A percentile compares a stretch with the other conserved stretches of the same genome.
These are phyloP conservation scores for Tylopilus cervinicoccineus DNA, from an alignment of 768 basidiomycete genomes.

Conservation along the genomic window DNA sequence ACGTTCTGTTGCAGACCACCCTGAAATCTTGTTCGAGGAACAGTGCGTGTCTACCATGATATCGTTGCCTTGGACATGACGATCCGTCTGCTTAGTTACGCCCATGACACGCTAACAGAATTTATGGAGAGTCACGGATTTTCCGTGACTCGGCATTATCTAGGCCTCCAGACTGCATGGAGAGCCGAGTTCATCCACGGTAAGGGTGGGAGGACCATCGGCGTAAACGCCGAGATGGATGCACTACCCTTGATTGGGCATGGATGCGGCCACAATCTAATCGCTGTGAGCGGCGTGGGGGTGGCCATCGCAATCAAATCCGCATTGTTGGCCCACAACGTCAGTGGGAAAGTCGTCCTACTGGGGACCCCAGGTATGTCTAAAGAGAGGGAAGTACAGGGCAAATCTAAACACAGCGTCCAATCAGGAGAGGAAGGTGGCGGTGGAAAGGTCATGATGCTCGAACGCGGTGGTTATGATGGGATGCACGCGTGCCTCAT, in stretches of 20 bases:
- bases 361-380: slow-evolving; percentile 70
- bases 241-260: slow-evolving; percentile 53
- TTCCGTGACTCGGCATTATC: slow-evolving; percentile 64
- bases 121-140: slow-evolving; percentile 71
- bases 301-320: slow-evolving; percentile 70
- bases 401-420: slow-evolving; percentile 3
- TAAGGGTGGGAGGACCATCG: slow-evolving; percentile 58
- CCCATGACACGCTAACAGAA: slow-evolving; percentile 62
- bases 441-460: slow-evolving; percentile 71
- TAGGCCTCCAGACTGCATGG: slow-evolving; percentile 74
- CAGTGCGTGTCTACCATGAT: slow-evolving; percentile 37
- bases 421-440: slow-evolving; percentile 70
- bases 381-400: not conserved
- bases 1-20: slow-evolving; percentile 46
- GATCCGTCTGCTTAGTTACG: slow-evolving; percentile 43
- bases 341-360: slow-evolving; percentile 65
- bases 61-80: slow-evolving; percentile 5
- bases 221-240: slow-evolving; percentile 79
- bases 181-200: slow-evolving; percentile 65
- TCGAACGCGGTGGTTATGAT: slow-evolving; percentile 72
- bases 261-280: slow-evolving; percentile 82
- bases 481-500: slow-evolving; percentile 82
- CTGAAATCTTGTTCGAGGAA: slow-evolving; percentile 66
- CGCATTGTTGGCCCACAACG: slow-evolving; percentile 57
- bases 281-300: slow-evolving; percentile 74